These are phyloP conservation scores for Kalmanozyma brasiliensis DNA, from an alignment of 1,284 basidiomycete species.

Conservation along the genomic window DNA sequence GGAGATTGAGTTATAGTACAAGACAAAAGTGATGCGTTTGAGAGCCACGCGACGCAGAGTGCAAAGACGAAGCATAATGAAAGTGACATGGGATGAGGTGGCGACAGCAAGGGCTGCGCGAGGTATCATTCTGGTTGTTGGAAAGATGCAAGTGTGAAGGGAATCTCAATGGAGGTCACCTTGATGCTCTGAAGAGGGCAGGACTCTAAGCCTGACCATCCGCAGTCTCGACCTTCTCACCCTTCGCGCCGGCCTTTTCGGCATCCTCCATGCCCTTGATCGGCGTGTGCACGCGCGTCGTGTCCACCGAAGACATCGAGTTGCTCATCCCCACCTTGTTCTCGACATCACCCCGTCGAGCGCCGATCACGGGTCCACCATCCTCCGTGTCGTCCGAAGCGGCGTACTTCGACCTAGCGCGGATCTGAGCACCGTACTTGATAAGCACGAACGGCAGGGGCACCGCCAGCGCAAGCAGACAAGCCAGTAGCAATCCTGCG, in stretches of 20 bases:
- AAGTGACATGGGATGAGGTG: not conserved
- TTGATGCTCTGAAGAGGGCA: not conserved
- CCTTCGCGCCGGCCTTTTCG: conserved; percentile 23
- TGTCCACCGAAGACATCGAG: conserved; percentile 22
- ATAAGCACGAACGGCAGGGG: conserved; percentile 57
- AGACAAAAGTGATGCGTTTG: not conserved
- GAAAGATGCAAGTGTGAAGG: not conserved
- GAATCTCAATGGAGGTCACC: too few relatives aligned
- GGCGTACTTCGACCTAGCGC: conserved; percentile 54
- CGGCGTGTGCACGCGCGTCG: conserved; percentile 30
- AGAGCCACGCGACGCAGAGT: too few relatives aligned
- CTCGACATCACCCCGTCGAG: conserved; percentile 38
- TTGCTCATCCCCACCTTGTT: conserved; percentile 20
- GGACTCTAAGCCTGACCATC: conserved; percentile 4
- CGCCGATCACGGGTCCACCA: conserved; percentile 44
- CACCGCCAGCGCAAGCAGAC: conserved; percentile 44
- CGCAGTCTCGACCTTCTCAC: conserved; percentile 4
- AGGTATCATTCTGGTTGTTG: conserved; percentile 18
- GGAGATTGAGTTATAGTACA: too few relatives aligned
- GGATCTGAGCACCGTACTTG: conserved; percentile 54
- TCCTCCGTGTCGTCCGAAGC: conserved; percentile 41
- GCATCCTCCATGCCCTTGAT: conserved; percentile 21
- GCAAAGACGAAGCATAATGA: not conserved
- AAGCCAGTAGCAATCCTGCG: conserved; percentile 53
- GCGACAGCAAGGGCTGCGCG: conserved; percentile 2